Evolutionary conservation across 2,329 filamentous ascomycete species (phyloP).

Genomic region (Rosellinia necatrix): DNA sequence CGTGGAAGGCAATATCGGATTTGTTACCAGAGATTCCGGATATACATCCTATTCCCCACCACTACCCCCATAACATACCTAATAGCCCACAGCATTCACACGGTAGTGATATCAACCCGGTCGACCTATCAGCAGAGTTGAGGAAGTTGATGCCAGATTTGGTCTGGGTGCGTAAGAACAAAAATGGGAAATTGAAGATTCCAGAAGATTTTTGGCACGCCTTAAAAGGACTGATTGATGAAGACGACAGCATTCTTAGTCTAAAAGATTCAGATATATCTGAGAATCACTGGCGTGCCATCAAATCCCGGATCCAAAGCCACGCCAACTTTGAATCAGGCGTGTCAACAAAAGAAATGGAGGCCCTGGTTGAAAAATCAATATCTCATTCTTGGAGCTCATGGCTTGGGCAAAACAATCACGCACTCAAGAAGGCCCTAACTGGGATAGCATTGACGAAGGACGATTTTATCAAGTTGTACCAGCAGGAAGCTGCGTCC

Average conservation of each 20-base stretch:
- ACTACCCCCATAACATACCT: not conserved
- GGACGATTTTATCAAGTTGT: conserved; percentile 41
- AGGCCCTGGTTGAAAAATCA: conserved; percentile 11
- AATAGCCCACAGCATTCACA: not conserved
- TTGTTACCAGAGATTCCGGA: conserved; percentile 14
- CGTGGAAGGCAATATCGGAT: conserved; percentile 12
- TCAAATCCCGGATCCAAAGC: conserved; percentile 48
- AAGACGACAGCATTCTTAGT: conserved; percentile 53
- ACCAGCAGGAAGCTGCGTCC: conserved; percentile 41
- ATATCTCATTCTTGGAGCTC: conserved; percentile 52
- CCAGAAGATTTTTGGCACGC: conserved; percentile 69
- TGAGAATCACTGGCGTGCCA: conserved; percentile 53
- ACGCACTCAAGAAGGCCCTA: conserved; percentile 44
- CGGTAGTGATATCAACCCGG: not conserved
- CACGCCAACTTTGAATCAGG: conserved; percentile 35
- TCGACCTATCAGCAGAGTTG: conserved; percentile 44
- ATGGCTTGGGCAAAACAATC: conserved; percentile 58
- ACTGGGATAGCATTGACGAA: conserved; percentile 39
- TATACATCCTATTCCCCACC: not conserved
- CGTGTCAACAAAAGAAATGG: not conserved
- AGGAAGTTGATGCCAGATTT: conserved; percentile 58
- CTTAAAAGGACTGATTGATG: conserved; percentile 58
- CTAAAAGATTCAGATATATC: conserved; percentile 51
- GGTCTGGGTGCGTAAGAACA: conserved; percentile 58
- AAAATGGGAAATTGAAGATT: conserved; percentile 58